phyloP scores from a whole-genome alignment of 352 stramenopile species.

The Globisporangium irregulare region DNA sequence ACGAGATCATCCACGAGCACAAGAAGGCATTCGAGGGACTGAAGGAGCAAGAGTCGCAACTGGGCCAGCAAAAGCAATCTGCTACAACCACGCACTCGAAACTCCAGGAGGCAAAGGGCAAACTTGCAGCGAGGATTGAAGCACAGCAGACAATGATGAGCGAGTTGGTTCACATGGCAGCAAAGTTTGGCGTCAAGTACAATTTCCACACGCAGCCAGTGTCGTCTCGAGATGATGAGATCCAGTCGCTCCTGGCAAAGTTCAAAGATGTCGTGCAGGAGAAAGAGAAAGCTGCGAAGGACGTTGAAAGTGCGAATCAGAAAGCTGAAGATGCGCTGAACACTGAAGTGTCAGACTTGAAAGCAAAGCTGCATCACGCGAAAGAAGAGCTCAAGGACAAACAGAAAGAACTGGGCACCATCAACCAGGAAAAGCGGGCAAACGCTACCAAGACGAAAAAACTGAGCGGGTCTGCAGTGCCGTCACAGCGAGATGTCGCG shows the following conservation, averaged over 20 bases:
- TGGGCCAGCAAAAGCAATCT: conserved; percentile 21
- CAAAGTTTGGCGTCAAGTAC: conserved; percentile 53
- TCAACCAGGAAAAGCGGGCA: conserved; percentile 43
- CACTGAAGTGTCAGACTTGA: conserved; percentile 43
- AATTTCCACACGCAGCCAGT: conserved; percentile 50
- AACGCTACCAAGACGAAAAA: conserved; percentile 39
- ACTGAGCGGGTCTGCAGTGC: conserved; percentile 30
- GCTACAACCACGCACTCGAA: conserved; percentile 31
- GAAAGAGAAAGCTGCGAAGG: conserved; percentile 39
- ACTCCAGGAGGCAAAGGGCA: conserved; percentile 37
- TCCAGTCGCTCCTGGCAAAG: conserved; percentile 45
- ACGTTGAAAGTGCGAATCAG: conserved; percentile 36
- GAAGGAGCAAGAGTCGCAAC: conserved; percentile 28
- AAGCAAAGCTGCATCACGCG: conserved; percentile 46
- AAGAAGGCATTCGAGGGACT: conserved; percentile 29
- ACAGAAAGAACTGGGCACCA: conserved; percentile 28
- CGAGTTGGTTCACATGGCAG: conserved; percentile 43
- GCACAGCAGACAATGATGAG: conserved; percentile 33
- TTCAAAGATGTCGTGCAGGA: conserved; percentile 44
- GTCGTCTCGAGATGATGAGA: conserved; percentile 48
- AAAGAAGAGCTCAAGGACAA: conserved; percentile 51
- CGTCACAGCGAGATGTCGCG: conserved; percentile 45
- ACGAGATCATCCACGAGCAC: conserved; percentile 47
- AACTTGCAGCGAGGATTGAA: conserved; percentile 54
- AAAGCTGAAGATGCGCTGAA: conserved; percentile 45